A percentile compares a stretch with the other conserved stretches of the same genome.
phyloP scores from a whole-genome alignment of 2,329 filamentous ascomycete genomes.

The Neonectria ditissima region DNA sequence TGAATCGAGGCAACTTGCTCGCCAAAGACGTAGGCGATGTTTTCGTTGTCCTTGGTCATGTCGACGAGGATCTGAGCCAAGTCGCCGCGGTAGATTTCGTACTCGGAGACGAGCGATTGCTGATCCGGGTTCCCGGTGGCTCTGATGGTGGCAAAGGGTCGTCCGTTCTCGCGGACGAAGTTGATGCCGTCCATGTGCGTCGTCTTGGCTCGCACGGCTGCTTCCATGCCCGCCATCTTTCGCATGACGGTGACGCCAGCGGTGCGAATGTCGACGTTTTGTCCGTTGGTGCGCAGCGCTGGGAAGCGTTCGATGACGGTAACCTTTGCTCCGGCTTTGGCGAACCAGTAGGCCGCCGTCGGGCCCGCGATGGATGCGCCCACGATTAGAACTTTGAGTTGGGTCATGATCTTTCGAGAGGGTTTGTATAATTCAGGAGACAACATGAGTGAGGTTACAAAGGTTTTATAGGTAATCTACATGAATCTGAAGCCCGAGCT shows the following conservation, averaged over 20 bases:
- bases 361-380: slow-evolving; percentile 50
- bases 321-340: slow-evolving; percentile 46
- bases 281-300: slow-evolving; percentile 49
- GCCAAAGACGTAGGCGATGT: slow-evolving; percentile 50
- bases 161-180: slow-evolving; percentile 53
- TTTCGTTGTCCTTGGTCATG: slow-evolving; percentile 42
- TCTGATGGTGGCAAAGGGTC: slow-evolving; percentile 50
- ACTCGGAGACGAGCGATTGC: slow-evolving; percentile 60
- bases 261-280: slow-evolving; percentile 54
- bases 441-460: background rate
- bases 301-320: slow-evolving; percentile 56
- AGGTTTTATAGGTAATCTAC: background rate
- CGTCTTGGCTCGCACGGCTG: slow-evolving; percentile 45
- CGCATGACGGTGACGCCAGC: slow-evolving; percentile 53
- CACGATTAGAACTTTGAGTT: slow-evolving; percentile 44
- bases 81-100: slow-evolving; percentile 65
- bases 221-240: slow-evolving; percentile 54
- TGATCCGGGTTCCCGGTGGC: slow-evolving; percentile 53
- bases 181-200: slow-evolving; percentile 56
- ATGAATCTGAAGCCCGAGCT: background rate
- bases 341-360: slow-evolving; percentile 47
- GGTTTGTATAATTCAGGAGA: background rate
- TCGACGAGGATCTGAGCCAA: slow-evolving; percentile 57
- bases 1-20: slow-evolving; percentile 52
- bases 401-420: slow-evolving; percentile 25